A percentile compares a stretch with the other conserved stretches of the same genome.
These are phyloP conservation scores for Oxytropis ochrocephala DNA, from an alignment of 306 rosid species.

Conservation along the genomic window DNA sequence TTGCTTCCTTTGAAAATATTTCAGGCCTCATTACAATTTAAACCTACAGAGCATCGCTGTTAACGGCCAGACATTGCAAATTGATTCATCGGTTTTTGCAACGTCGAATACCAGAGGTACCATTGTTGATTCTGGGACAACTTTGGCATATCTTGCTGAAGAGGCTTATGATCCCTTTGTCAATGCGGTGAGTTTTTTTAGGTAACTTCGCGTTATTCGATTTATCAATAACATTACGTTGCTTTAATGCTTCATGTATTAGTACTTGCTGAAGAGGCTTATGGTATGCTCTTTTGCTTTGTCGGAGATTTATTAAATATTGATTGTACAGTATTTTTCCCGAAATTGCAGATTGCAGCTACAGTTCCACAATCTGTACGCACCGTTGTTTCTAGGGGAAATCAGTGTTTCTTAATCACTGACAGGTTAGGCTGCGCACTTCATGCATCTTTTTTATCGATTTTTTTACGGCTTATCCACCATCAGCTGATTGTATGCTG, in stretches of 20 bases:
- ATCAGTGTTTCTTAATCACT: conserved; percentile 65
- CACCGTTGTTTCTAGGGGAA: conserved; percentile 53
- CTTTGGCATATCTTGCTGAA: conserved; percentile 93
- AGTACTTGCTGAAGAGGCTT: too few species aligned
- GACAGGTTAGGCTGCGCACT: conserved; percentile 61
- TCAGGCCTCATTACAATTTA: conserved; percentile 95
- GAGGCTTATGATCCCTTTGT: conserved; percentile 80
- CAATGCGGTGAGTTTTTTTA: conserved; percentile 63
- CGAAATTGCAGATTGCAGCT: conserved; percentile 47
- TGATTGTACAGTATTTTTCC: conserved; percentile 11
- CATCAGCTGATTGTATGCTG: not conserved
- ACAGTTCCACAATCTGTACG: conserved; percentile 59
- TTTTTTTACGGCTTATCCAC: not conserved
- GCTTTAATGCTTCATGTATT: conserved; percentile 12
- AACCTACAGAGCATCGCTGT: conserved; percentile 89
- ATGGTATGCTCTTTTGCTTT: conserved; percentile 7
- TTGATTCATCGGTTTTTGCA: conserved; percentile 64
- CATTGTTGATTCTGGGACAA: conserved; percentile 93
- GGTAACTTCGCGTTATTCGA: conserved; percentile 5
- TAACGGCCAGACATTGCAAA: conserved; percentile 53
- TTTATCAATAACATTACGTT: conserved; percentile 1
- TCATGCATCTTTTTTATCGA: not conserved
- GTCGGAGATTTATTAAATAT: not conserved
- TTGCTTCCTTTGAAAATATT: conserved; percentile 19
- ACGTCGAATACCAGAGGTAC: conserved; percentile 82